Base-by-base conservation (phyloP, 2,329 filamentous ascomycete genomes). In the Cryphonectria naterciae region DNA sequence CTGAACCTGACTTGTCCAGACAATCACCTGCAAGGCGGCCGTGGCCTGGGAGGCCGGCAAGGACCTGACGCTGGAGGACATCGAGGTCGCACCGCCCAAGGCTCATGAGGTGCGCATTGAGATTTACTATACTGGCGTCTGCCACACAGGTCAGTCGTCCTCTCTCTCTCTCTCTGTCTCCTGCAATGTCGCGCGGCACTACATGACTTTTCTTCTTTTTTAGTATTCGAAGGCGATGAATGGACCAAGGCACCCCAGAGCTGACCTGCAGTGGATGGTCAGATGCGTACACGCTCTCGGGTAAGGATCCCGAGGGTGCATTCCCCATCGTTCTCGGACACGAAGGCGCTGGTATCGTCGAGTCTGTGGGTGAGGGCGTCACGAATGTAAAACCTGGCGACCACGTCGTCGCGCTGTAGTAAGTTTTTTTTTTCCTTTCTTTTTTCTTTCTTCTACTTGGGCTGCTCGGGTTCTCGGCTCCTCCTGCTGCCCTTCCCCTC, bases 101-200 rank as follows among this genome's bases (percentile, higher is more conserved):
- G 95, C 95, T 73, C 89, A 97, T 84, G 96, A 99, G 85, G 96
- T 99, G 80, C 93, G 96, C 78, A 97, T 99, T 80, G 86, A 98
- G 86, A 93, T 98, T 81, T 92, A 95, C 87, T 97, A 98, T 87
- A 99, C 96, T 68, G 96, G 96, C 83, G 96, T 99, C 81, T 99
- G 96, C 87, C 96, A 99, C 86, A 99, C 95, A 81, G 77, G 72
- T 78, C 76, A 76, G 77, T 75, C 62, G 43, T 19, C 25, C 67
- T 68, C 77, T 69, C 77, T 67, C 67, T 68, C 77, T 69, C 77
- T 67, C 32, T 32, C 32, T 67, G n/a, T 15, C 39, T 43, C n/a
- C 7, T 49, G 22, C 22, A 49, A 49, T 46, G 25, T 25, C 49
- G 28, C 61, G 6, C 19, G 2, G 1, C 5, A 15, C 28, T 13